phyloP scores from a whole-genome alignment of 2,329 filamentous ascomycete species.

The Ceratocystiopsis sp. region DNA sequence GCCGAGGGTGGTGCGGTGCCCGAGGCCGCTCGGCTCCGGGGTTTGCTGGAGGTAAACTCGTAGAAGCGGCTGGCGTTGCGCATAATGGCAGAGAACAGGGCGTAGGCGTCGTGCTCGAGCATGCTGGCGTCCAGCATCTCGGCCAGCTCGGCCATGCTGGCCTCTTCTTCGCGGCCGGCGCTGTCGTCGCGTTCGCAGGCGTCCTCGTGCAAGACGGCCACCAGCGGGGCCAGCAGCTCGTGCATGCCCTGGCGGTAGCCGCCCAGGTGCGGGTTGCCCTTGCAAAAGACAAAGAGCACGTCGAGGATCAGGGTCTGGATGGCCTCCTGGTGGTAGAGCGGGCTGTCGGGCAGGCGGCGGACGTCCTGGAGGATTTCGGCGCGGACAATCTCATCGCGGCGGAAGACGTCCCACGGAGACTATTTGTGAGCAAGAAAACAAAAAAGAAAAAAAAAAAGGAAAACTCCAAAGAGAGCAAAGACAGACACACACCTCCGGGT shows the following conservation, averaged over 20 bases:
- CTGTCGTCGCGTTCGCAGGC: conserved; percentile 24
- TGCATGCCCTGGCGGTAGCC: conserved; percentile 99
- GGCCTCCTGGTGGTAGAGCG: conserved; percentile 65
- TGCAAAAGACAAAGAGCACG: conserved; percentile 87
- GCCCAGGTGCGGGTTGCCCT: conserved; percentile 69
- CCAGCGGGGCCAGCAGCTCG: conserved; percentile 75
- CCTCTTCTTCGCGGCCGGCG: neutral
- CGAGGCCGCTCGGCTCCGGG: neutral
- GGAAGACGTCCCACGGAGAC: conserved; percentile 83
- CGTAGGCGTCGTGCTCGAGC: conserved; percentile 82
- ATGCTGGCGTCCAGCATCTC: conserved; percentile 54
- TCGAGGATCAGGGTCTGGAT: conserved; percentile 74
- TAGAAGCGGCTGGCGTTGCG: conserved; percentile 75
- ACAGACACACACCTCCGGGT: conserved; percentile 30
- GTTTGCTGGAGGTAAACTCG: conserved; percentile 38
- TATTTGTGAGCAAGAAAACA: conserved; percentile 19
- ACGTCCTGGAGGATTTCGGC: conserved; percentile 92
- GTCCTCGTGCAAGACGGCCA: conserved; percentile 72
- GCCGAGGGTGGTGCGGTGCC: conserved; percentile 1
- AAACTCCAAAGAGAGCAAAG: neutral
- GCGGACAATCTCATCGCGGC: conserved; percentile 67
- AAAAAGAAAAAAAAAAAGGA: no score
- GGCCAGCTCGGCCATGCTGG: conserved; percentile 26
- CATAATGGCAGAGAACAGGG: conserved; percentile 77
- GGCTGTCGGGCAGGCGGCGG: conserved; percentile 78